Evolutionary conservation across 1,284 basidiomycete species (phyloP), one percentile per base, ranked within the genome.

Genomic region (Somion occarium): DNA sequence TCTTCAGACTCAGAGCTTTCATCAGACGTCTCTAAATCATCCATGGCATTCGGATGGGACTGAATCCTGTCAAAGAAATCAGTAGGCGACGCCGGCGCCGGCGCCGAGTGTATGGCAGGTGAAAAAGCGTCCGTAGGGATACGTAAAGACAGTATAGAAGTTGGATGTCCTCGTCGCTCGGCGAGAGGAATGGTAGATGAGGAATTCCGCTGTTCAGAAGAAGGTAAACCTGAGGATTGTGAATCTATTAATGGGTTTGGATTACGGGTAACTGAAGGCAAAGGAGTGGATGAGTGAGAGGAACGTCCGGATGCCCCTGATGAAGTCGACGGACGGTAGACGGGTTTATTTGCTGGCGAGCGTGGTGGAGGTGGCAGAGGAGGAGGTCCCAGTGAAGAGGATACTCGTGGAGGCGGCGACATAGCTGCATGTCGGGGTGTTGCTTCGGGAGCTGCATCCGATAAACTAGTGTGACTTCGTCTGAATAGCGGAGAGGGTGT

Each of bases 11-110:
- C 12, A 47, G 12, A 12, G 69, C 73, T 59, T 38, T 80, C 79
- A 24, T 76, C 76, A 3, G 75, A 77, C 15, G 76, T 76, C 53
- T 85, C 82, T 46, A 85, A 67, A 55, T 83, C 85, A 59, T 86
- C 83, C 77, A 88, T 80, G 19, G 79, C 80, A 61, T 82, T 82
- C n/a, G 78, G 76, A 46, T 85, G 81, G 27, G 73, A 69, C 59
- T 88, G 82, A 48, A 89, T 79, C 53, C 70, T 76, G 65, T 89
- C 86, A 64, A 89, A 89, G 72, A 89, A 89, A 41, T 79, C 79
- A 24, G 81, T 77, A 0, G 83, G 78, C 9, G 83, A 79, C 9
- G 80, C 73, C 9, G 75, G 70, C 24, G 79, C 78, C n/a, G 78
- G 76, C 54, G 79, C 80, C 38, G 77, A 79, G 45, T 66, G 67